Evolutionary conservation across 352 stramenopile genomes (phyloP).

Genomic region (Globisporangium parvum): DNA sequence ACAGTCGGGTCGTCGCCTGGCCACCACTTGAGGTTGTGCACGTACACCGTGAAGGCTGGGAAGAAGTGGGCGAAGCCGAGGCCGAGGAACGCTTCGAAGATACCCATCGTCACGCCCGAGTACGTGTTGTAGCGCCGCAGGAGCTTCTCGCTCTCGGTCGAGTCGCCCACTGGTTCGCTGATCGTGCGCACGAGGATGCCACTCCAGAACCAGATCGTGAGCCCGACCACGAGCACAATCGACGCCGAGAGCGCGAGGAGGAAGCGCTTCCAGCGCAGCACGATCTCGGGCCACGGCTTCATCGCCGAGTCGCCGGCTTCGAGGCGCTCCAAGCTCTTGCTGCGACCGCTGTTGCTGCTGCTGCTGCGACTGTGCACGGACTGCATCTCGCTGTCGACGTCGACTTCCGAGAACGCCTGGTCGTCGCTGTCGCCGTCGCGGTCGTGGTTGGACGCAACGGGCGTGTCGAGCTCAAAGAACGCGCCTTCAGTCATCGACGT

Average conservation of each 20-base stretch:
- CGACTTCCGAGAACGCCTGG: slow-evolving; percentile 7
- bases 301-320: slow-evolving; percentile 1
- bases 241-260: slow-evolving; percentile 1
- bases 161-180: slow-evolving; percentile 10
- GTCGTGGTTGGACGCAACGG: neutral
- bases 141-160: slow-evolving; percentile 11
- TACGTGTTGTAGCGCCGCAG: slow-evolving; percentile 18
- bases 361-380: neutral
- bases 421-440: neutral
- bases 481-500: slow-evolving; percentile 14
- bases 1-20: slow-evolving; percentile 15
- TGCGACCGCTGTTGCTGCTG: neutral
- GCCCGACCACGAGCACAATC: slow-evolving; percentile 5
- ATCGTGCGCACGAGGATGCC: slow-evolving; percentile 13
- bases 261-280: slow-evolving; percentile 18
- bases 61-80: slow-evolving; percentile 20
- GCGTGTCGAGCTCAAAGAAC: slow-evolving; percentile 15
- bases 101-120: slow-evolving; percentile 19
- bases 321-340: neutral
- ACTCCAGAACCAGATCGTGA: slow-evolving; percentile 12
- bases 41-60: slow-evolving; percentile 19
- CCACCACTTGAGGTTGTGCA: slow-evolving; percentile 23
- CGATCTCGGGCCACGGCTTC: slow-evolving; percentile 13
- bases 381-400: slow-evolving; percentile 1
- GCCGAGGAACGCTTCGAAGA: slow-evolving; percentile 15